Percentiles rank a stretch among this genome's conserved stretches.
phyloP scores from a whole-genome alignment of 805 yeast species.

The Millerozyma miso region DNA sequence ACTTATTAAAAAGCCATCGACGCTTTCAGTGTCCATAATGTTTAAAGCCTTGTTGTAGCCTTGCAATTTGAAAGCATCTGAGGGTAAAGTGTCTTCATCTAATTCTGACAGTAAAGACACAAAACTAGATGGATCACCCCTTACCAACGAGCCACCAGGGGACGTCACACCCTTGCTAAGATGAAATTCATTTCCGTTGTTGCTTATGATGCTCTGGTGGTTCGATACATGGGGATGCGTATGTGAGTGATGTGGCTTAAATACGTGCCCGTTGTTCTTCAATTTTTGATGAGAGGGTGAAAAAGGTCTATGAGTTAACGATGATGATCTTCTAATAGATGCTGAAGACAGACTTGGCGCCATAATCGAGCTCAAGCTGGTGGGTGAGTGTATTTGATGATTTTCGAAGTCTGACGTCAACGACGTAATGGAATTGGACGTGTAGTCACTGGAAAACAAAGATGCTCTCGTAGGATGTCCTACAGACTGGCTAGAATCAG shows the following conservation, averaged over 20 bases:
- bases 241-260: conserved; percentile 13
- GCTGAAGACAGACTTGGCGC: conserved; percentile 2
- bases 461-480: neutral
- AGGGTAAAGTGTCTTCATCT: conserved; percentile 8
- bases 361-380: conserved; percentile 7
- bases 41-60: conserved; percentile 6
- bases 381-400: conserved; percentile 21
- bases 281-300: conserved; percentile 12
- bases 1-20: conserved; percentile 8
- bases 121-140: conserved; percentile 4
- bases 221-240: conserved; percentile 3
- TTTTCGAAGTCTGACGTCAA: conserved; percentile 25
- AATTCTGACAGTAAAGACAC: conserved; percentile 1
- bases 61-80: conserved; percentile 9
- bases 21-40: conserved; percentile 11
- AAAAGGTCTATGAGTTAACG: conserved; percentile 6
- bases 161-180: conserved; percentile 1
- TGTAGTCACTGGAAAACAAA: conserved; percentile 6
- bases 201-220: conserved; percentile 2
- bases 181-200: conserved; percentile 8
- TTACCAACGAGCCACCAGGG: neutral
- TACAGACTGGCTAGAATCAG: conserved; percentile 15
- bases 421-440: conserved; percentile 17
- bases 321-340: conserved; percentile 8
- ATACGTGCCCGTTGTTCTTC: conserved; percentile 16